Evolutionary conservation across 768 basidiomycete genomes (phyloP), one percentile per base, ranked within the genome.

Genomic region (Calvatia gigantea): DNA sequence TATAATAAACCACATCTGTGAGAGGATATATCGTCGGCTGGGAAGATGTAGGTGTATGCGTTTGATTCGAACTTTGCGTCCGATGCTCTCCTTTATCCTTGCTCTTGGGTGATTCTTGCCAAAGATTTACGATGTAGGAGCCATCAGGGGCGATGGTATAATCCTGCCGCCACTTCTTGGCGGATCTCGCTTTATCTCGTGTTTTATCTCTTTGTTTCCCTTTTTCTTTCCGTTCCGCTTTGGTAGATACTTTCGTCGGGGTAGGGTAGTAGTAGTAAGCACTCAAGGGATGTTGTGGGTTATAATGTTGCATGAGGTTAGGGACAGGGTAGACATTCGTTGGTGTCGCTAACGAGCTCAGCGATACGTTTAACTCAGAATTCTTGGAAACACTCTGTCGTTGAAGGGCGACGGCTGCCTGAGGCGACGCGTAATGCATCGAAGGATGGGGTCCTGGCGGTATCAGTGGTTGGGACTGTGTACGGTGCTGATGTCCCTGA

Each of bases 191-290:
- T 29, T 25, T 38, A 8, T 52, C 44, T 41, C 56, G 39, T 42
- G 25, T 39, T 41, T 27, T 53, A 27, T 54, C 43, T 15, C 54
- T 51, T 32, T 32, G 43, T 31, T 53, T 57, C 41, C 47, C 43
- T 37, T 49, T 50, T 41, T 44, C 46, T 21, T 31, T 47, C 21
- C 51, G 21, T 38, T 25, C 29, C 12, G 2, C 35, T 37, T 37
- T 27, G 25, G 27, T 31, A 0, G 21, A 12, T 5, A 27, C 12
- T 4, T 37, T 38, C 19, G n/a, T 37, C 17, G 47, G 32, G 7
- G n/a, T 31, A 9, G 29, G n/a, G n/a, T 47, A n/a, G 11, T 3
- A 11, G 6, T 11, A 42, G 41, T 11, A 8, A n/a, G n/a, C n/a
- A 4, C 6, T 17, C 11, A 42, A 23, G 14, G n/a, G 39, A 14